These are phyloP conservation scores for Phytopythium helicoides DNA, from an alignment of 352 stramenopile species.

Conservation along the genomic window DNA sequence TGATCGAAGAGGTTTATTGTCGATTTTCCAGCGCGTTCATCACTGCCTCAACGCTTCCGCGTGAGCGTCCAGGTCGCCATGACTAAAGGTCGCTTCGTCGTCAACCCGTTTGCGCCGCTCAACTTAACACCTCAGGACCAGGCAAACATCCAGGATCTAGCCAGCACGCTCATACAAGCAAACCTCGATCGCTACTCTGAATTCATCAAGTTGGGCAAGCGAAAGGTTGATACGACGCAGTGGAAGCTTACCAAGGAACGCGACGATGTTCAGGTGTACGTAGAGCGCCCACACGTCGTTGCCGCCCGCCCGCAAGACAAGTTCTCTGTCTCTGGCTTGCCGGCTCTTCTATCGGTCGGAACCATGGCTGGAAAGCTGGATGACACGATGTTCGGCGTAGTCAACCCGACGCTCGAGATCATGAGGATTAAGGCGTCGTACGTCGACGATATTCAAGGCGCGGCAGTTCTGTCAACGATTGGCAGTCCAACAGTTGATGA, in stretches of 20 bases:
- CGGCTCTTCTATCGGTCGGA: conserved; percentile 18
- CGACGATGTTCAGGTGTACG: conserved; percentile 23
- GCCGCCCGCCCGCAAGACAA: background rate
- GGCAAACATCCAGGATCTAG: no score
- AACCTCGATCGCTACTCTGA: no score
- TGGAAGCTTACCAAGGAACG: conserved; percentile 5
- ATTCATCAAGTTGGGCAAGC: no score
- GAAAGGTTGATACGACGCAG: no score
- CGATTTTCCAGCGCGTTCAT: no score
- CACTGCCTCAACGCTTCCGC: no score
- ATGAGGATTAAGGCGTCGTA: conserved; percentile 35
- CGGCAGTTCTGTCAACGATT: conserved; percentile 16
- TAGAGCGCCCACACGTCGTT: conserved; percentile 3
- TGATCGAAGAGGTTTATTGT: no score
- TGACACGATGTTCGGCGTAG: conserved; percentile 34
- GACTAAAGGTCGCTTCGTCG: no score
- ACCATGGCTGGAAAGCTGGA: conserved; percentile 30
- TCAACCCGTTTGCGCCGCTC: no score
- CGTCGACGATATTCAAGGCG: conserved; percentile 29
- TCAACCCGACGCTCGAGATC: conserved; percentile 30
- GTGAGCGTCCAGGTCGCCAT: no score
- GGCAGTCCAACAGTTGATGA: conserved; percentile 21
- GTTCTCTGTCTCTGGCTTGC: conserved; percentile 2
- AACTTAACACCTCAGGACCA: no score
- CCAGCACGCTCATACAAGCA: no score